phyloP scores from a whole-genome alignment of 202 grass and related monocot species.

The Elaeis oleifera region DNA sequence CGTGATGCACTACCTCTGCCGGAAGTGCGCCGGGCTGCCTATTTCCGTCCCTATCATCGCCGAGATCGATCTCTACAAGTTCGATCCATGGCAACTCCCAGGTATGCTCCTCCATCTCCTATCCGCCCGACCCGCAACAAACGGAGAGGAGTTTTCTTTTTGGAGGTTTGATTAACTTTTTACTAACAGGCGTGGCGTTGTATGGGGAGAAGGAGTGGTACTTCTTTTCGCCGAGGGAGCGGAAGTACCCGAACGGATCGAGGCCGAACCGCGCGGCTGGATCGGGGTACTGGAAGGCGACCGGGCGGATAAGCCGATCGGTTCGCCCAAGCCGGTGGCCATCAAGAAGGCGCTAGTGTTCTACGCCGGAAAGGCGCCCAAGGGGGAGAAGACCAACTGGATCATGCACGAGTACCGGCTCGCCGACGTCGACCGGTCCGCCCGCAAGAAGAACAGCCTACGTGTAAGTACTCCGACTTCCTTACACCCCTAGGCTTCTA shows the following conservation, averaged over 20 bases:
- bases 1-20: conserved; percentile 76
- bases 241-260: conserved; percentile 76
- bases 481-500: too few relatives aligned
- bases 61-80: conserved; percentile 84
- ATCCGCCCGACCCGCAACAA: too few relatives aligned
- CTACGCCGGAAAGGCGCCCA: conserved; percentile 59
- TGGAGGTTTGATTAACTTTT: conserved; percentile 6
- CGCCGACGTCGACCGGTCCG: conserved; percentile 70
- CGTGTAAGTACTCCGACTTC: conserved; percentile 31
- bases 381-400: conserved; percentile 19
- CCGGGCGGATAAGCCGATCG: conserved; percentile 82
- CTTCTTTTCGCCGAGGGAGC: conserved; percentile 67
- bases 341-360: conserved; percentile 92
- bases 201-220: conserved; percentile 81
- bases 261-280: conserved; percentile 66
- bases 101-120: conserved; percentile 8
- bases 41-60: conserved; percentile 52
- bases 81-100: conserved; percentile 66
- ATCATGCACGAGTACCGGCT: conserved; percentile 14
- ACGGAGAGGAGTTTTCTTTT: background rate
- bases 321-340: conserved; percentile 47
- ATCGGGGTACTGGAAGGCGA: conserved; percentile 79
- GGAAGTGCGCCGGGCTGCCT: conserved; percentile 51
- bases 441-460: conserved; percentile 63
- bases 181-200: conserved; percentile 30